Percentiles rank a stretch among this genome's conserved stretches.
These are phyloP conservation scores for Phytophthora tubulina DNA, from an alignment of 352 stramenopile species.

Conservation along the genomic window DNA sequence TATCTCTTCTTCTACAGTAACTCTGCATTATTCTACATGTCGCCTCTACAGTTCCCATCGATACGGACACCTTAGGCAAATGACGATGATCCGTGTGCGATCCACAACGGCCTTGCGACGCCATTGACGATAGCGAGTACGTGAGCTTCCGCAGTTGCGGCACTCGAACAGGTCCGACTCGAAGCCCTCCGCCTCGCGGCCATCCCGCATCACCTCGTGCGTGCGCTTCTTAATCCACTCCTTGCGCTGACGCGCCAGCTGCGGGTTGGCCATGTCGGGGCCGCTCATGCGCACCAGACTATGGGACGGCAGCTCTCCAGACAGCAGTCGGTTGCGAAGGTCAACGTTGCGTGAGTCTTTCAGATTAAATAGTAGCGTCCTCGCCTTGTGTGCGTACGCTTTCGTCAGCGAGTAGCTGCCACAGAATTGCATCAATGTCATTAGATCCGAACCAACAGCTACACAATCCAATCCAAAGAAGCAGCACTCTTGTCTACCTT, in stretches of 20 bases:
- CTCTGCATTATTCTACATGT: conserved; percentile 42
- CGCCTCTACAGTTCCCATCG: conserved; percentile 76
- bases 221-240: conserved; percentile 90
- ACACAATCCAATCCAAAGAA: not conserved
- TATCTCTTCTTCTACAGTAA: not conserved
- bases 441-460: not conserved
- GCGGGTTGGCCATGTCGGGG: conserved; percentile 87
- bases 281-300: conserved; percentile 82
- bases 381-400: conserved; percentile 81
- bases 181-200: conserved; percentile 70
- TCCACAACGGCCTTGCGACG: conserved; percentile 87
- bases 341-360: conserved; percentile 76
- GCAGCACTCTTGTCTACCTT: conserved; percentile 42
- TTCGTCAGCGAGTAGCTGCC: conserved; percentile 77
- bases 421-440: conserved; percentile 6
- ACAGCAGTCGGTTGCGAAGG: conserved; percentile 75
- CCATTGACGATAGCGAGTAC: conserved; percentile 84
- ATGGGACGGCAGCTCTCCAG: conserved; percentile 57
- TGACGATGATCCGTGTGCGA: conserved; percentile 84
- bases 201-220: conserved; percentile 83
- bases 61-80: conserved; percentile 80
- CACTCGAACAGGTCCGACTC: conserved; percentile 88
- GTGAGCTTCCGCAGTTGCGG: conserved; percentile 75
- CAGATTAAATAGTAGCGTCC: conserved; percentile 87
- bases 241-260: conserved; percentile 80